Evolutionary conservation across 2,329 filamentous ascomycete species (phyloP), one percentile per base, ranked within the genome.

Genomic region (Lasiodiplodia gonubiensis): DNA sequence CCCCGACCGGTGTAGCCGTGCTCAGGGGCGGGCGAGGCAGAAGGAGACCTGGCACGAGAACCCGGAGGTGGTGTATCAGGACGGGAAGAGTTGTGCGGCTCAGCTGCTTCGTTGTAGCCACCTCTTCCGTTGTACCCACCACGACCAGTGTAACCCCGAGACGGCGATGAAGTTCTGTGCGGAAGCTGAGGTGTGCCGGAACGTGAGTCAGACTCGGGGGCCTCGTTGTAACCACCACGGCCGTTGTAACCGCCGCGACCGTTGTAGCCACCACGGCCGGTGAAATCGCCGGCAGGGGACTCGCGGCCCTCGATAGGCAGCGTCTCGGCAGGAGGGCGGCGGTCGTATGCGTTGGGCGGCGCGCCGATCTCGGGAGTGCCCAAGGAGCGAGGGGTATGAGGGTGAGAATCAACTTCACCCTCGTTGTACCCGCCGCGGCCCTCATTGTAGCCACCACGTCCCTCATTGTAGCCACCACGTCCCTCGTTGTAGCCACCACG

Each of bases 241-340:
- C 67, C 67, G 39, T 77, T 77, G 69, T 77, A 77, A 42, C 77
- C 75, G 67, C 73, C 75, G 10, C 72, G 71, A 59, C 75, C 76
- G 35, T 73, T 71, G 67, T 74, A 74, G 14, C 72, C 72, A 18
- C 74, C 74, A 55, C 74, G 72, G 63, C 75, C 73, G 33, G 68
- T 69, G 49, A 70, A 69, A 2, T 68, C 70, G 16, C 64, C 66
- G 3, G 67, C 23, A 55, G 66, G 66, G 27, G 66, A 67, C 3
- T 33, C 49, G 14, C 54, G 65, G 10, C 65, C 65, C 23, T 67
- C 65, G 3, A 67, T 33, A 1, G 46, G 54, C 11, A 52, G 4
- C 6, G 42, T 61, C 23, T 67, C 65, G 42, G 59, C 59, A 16
- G 55, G 46, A 30, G 55, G 54, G 42, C 65, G 65, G 30, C 55